phyloP scores from a whole-genome alignment of 2,329 filamentous ascomycete species.

The Diplodia sapinea region DNA sequence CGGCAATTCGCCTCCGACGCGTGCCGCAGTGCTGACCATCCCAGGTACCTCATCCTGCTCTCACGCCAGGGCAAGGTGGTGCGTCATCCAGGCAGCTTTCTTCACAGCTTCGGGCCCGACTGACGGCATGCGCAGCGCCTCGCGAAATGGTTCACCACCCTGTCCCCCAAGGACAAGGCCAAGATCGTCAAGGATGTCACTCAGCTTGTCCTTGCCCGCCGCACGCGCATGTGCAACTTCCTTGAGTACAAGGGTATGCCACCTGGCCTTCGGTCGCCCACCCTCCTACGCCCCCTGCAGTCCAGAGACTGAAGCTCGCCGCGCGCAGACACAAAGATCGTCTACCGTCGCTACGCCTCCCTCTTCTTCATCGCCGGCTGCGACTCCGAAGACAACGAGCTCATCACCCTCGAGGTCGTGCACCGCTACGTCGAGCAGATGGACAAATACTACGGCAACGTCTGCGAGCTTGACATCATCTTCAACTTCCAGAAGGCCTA shows the following conservation, averaged over 20 bases:
- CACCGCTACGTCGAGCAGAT: slow-evolving; percentile 99
- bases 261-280: slow-evolving; percentile 20
- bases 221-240: slow-evolving; percentile 99
- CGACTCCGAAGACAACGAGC: slow-evolving; percentile 95
- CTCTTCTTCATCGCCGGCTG: slow-evolving; percentile 99
- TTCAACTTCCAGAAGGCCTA: slow-evolving; percentile 99
- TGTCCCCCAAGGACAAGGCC: slow-evolving; percentile 97
- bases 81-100: slow-evolving; percentile 58
- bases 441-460: slow-evolving; percentile 99
- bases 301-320: slow-evolving; percentile 37
- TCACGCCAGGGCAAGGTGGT: slow-evolving; percentile 99
- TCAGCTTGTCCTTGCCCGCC: slow-evolving; percentile 91
- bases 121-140: slow-evolving; percentile 70
- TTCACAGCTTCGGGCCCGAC: slow-evolving; percentile 29
- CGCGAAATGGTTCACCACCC: slow-evolving; percentile 98
- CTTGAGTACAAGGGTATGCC: slow-evolving; percentile 92
- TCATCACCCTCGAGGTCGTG: slow-evolving; percentile 97
- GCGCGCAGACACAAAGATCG: slow-evolving; percentile 86
- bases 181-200: slow-evolving; percentile 99
- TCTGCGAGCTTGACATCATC: slow-evolving; percentile 99
- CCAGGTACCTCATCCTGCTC: slow-evolving; percentile 94
- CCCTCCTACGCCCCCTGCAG: slow-evolving; percentile 28
- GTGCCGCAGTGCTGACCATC: not conserved
- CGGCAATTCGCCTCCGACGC: not conserved
- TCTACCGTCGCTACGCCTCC: slow-evolving; percentile 97